Percentiles rank a stretch among this genome's conserved stretches.
phyloP scores from a whole-genome alignment of 768 basidiomycete genomes.

The Pleurotus eryngii region DNA sequence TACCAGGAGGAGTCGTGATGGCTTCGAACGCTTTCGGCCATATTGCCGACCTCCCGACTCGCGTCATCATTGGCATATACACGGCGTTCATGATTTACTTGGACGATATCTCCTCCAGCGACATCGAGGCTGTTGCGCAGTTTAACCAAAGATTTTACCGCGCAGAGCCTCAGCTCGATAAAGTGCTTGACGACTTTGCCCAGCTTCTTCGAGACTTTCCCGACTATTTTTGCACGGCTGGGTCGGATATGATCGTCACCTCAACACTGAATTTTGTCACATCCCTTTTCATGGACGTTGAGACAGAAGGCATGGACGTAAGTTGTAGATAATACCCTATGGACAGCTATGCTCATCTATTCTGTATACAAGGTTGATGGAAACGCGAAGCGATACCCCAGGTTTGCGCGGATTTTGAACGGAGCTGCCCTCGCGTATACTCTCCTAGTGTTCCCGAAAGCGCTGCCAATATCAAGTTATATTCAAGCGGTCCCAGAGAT shows the following conservation, averaged over 20 bases:
- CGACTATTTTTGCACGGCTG: constrained; percentile 14
- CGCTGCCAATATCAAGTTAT: constrained; percentile 22
- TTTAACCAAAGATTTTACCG: constrained; percentile 28
- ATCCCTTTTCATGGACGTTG: constrained; percentile 21
- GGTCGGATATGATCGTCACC: not conserved
- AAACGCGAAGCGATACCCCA: constrained; percentile 5
- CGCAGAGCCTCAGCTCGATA: constrained; percentile 18
- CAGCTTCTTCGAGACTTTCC: constrained; percentile 21
- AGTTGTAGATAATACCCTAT: no score
- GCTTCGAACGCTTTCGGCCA: constrained; percentile 18
- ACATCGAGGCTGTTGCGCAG: constrained; percentile 17
- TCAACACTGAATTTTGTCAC: constrained; percentile 1
- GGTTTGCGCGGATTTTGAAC: constrained; percentile 12
- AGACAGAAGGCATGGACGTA: constrained; percentile 23
- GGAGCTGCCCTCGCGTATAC: constrained; percentile 26
- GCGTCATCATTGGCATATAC: constrained; percentile 29
- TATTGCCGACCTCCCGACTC: constrained; percentile 18
- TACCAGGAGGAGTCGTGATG: constrained; percentile 21
- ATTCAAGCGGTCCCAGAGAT: constrained; percentile 32
- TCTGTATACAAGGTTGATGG: not conserved
- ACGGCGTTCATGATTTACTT: constrained; percentile 28
- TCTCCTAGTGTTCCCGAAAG: constrained; percentile 26
- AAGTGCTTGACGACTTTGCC: constrained; percentile 25
- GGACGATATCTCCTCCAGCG: constrained; percentile 27
- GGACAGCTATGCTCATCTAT: no score